Base-by-base conservation (phyloP, 306 rosid species). In the Cucurbita pepo region DNA sequence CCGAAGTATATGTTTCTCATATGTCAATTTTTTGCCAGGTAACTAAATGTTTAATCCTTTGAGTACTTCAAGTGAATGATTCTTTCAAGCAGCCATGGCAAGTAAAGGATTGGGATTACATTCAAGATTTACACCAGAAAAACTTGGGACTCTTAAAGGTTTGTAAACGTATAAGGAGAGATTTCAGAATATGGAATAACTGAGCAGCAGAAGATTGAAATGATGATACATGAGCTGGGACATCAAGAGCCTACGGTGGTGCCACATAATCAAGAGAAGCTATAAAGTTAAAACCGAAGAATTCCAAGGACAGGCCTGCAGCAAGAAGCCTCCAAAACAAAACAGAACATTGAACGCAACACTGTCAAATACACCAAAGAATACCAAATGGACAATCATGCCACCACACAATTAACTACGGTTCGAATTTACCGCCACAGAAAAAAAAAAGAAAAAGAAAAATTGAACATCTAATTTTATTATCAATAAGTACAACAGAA, bases 331-430 rank as follows among this genome's bases (percentile, higher is more conserved):
- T 59, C 48, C 56, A 51, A 59, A 58, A 57, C 18, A 74, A 59
- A 71, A 59, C 77, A 74, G 66, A 74, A 15, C 21, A 47, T 1
- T 14, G 47, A 34, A 47, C 57, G 34, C 59, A 15, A 10, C 45
- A 30, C 77, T 45, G 77, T 6, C 69, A 25, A 74, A 59, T 59
- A 53, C 3, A 43, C 54, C 56, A 74, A 65, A 74, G 55, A 74
- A 15, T n/a, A 74, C 41, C 77, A 59, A 50, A 58, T 73, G 77
- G 56, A 74, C 77, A 47, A 19, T 16, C 77, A 74, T 74, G 77
- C 71, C 59, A 57, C 38, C 71, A 59, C 77, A 25, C 71, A 54
- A 6, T 69, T 41, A 22, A 54, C 19, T 12, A 71, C n/a, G 56
- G 64, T 10, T 55, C 50, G 13, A 38, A 55, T 72, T 52, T 34